Evolutionary conservation across 2,329 filamentous ascomycete genomes (phyloP).

Genomic region (Aspergillus sp.): DNA sequence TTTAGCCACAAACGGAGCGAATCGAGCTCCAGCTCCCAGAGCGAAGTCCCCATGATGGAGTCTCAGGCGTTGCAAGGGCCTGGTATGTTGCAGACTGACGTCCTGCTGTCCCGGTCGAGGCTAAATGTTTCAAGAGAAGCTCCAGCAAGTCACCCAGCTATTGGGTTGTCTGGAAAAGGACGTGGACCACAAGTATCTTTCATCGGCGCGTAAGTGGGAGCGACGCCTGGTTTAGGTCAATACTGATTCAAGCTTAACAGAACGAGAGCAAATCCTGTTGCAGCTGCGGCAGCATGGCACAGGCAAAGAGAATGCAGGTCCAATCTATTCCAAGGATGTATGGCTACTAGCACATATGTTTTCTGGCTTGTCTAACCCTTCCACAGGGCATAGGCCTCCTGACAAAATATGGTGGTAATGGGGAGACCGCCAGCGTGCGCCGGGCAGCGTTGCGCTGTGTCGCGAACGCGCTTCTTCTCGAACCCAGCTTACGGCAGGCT

Average conservation of each 20-base stretch:
- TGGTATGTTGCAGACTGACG: too few relatives aligned
- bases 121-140: too few relatives aligned
- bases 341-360: slow-evolving; percentile 9
- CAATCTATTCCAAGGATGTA: slow-evolving; percentile 76
- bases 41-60: too few relatives aligned
- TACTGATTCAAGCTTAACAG: slow-evolving; percentile 17
- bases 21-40: too few relatives aligned
- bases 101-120: too few relatives aligned
- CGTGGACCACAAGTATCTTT: slow-evolving; percentile 49
- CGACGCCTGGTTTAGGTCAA: too few relatives aligned
- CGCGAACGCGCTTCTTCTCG: slow-evolving; percentile 72
- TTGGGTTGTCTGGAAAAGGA: slow-evolving; percentile 55
- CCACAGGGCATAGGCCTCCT: slow-evolving; percentile 65
- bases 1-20: too few relatives aligned
- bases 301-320: slow-evolving; percentile 60
- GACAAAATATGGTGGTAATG: slow-evolving; percentile 62
- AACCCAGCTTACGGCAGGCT: slow-evolving; percentile 57
- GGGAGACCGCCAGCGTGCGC: slow-evolving; percentile 52
- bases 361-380: slow-evolving; percentile 5
- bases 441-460: slow-evolving; percentile 72
- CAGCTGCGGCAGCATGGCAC: slow-evolving; percentile 72
- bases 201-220: slow-evolving; percentile 48
- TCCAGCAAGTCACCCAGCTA: slow-evolving; percentile 57
- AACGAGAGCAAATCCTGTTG: slow-evolving; percentile 37
- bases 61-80: too few relatives aligned